Base-by-base conservation (phyloP, 345 rosid species). In the Sisymbrium irio region DNA sequence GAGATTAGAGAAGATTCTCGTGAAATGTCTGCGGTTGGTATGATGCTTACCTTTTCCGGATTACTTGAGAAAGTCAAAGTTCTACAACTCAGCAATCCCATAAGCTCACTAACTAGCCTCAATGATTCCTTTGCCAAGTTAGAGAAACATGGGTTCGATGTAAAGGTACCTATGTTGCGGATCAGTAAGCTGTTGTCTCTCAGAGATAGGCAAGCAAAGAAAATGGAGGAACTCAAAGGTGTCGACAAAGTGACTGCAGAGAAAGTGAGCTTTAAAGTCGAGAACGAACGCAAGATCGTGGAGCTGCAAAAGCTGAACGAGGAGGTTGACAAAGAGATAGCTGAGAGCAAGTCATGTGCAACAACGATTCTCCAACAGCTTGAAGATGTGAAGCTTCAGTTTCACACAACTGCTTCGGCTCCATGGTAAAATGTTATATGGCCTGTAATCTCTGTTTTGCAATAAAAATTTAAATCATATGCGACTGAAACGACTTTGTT, bases 1-100 rank as follows among this genome's bases (percentile, higher is more conserved):
- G 82, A 77, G 49, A 84, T 50, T n/a, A 78, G 68, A 69, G 88
- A 84, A 72, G 84, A 74, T 72, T 82, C 72, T 40, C 88, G 89
- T 5, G 97, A 91, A 82, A 85, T 88, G 49, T 63, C 76, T 4
- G 92, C 97, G 32, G 77, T 91, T 69, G 94, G 94, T 50, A 28
- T 83, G 53, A 85, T 27, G 90, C 81, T 81, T n/a, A 84, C 82
- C 7, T 90, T 77, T 67, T 72, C 86, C 1, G 42, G 78, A 67
- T 80, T 88, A 78, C 74, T 83, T 3, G 90, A 87, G 19, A 82
- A 87, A 82, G 79, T 85, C 61, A 75, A 87, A 50, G 28, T 33
- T 27, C 60, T 88, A 57, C 71, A 64, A 25, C 25, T 22, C 25
- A 22, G 3, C 25, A 22, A 22, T 22, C 44, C 81, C 4, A 59